phyloP scores from a whole-genome alignment of 202 grass and related monocot genomes.

The Panicum hallii region DNA sequence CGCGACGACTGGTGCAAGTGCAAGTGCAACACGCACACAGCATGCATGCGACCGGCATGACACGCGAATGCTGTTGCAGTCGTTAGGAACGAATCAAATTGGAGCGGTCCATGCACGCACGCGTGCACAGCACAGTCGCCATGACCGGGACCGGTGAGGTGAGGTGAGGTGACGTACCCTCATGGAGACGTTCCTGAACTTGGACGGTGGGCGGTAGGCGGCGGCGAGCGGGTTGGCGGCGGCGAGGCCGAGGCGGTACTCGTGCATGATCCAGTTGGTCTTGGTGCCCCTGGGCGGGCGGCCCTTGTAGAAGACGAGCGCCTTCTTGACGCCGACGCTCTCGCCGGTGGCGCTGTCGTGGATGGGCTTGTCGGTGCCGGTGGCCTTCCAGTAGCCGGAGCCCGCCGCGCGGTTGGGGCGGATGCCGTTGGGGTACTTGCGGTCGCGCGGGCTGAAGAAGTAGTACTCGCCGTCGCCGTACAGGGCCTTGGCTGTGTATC shows the following conservation, averaged over 20 bases:
- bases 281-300: conserved; percentile 84
- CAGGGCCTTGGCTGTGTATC: conserved; percentile 56
- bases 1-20: neutral
- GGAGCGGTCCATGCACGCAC: neutral
- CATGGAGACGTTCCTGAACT: conserved; percentile 87
- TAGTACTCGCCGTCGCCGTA: conserved; percentile 95
- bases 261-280: conserved; percentile 97
- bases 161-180: conserved; percentile 54
- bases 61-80: neutral
- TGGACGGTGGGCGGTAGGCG: conserved; percentile 55
- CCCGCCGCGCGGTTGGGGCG: conserved; percentile 87
- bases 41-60: conserved; percentile 42
- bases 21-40: neutral
- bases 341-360: conserved; percentile 50
- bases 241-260: conserved; percentile 80
- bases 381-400: conserved; percentile 98
- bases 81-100: conserved; percentile 3
- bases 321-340: conserved; percentile 78
- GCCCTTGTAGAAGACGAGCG: conserved; percentile 84
- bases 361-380: conserved; percentile 97
- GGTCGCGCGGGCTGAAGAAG: conserved; percentile 95
- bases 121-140: neutral
- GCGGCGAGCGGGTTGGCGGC: conserved; percentile 29
- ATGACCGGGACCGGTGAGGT: too few relatives aligned
- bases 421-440: conserved; percentile 94